phyloP scores from a whole-genome alignment of 1,284 basidiomycete genomes.

The Hymenochaete sp. region DNA sequence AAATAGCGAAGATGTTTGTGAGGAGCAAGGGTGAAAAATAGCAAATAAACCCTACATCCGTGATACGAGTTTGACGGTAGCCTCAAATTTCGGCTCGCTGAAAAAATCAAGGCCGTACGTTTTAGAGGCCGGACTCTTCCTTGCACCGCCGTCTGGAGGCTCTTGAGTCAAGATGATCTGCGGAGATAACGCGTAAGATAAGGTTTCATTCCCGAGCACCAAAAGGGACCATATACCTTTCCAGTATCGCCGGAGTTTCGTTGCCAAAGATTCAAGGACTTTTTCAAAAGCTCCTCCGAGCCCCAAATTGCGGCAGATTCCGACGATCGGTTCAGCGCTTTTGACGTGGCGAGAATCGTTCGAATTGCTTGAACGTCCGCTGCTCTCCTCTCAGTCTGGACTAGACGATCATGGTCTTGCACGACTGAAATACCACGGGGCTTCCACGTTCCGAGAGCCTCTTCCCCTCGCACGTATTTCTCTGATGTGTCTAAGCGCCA shows the following conservation, averaged over 20 bases:
- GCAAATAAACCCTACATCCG: slow-evolving; percentile 43
- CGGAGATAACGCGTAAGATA: slow-evolving; percentile 9
- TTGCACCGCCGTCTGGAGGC: slow-evolving; percentile 40
- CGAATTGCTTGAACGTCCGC: slow-evolving; percentile 88
- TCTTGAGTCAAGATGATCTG: slow-evolving; percentile 75
- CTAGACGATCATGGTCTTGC: slow-evolving; percentile 70
- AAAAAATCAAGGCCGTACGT: slow-evolving; percentile 35
- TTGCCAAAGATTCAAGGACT: slow-evolving; percentile 72
- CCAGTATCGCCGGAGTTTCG: slow-evolving; percentile 69
- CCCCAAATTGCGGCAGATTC: slow-evolving; percentile 52
- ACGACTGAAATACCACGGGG: slow-evolving; percentile 83
- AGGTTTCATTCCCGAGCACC: neutral
- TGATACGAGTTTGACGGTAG: slow-evolving; percentile 62
- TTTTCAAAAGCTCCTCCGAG: slow-evolving; percentile 51
- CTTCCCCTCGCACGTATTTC: slow-evolving; percentile 90
- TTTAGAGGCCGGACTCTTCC: slow-evolving; percentile 33
- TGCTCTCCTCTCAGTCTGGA: slow-evolving; percentile 60
- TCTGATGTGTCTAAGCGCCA: slow-evolving; percentile 93
- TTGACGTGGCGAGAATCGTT: slow-evolving; percentile 57
- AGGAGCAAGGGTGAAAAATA: neutral
- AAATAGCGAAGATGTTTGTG: neutral
- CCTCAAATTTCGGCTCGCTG: slow-evolving; percentile 55
- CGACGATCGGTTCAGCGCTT: slow-evolving; percentile 35
- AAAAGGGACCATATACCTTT: slow-evolving; percentile 43
- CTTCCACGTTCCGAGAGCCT: slow-evolving; percentile 75